Evolutionary conservation across 176 grass and related monocot genomes (phyloP), one percentile per base, ranked within the genome.

Genomic region (Carex littledalei): DNA sequence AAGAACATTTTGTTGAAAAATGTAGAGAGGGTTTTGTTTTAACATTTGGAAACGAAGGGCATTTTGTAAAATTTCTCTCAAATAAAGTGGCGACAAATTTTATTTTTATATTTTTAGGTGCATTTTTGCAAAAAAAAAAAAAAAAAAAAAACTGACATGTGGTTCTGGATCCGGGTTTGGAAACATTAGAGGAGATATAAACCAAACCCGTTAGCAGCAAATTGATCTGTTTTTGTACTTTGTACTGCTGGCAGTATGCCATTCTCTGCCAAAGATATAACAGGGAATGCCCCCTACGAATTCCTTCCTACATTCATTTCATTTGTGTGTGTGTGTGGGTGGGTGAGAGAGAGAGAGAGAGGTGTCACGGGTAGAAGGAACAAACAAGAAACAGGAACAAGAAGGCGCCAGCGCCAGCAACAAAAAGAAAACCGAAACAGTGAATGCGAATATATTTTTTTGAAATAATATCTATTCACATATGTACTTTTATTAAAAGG

Each of bases 341-440:
- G 75, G 1, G n/a, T 15, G 21, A 0, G 31, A 10, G 22, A 37
- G 53, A 64, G 45, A 56, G 45, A 35, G 24, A 69, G 64, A 57
- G 6, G 26, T 53, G 64, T 67, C 61, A 75, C 49, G 67, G 50
- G 83, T 71, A 75, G 24, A 67, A 85, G 3, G 24, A 77, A 55
- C 24, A 82, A 82, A 82, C 53, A 43, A 82, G 79, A 61, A 81
- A 65, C 79, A 82, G 24, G 79, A 61, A 64, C 57, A 82, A 65
- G 17, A 81, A 81, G 59, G 29, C 76, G 57, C 62, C 54, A 61
- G 50, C 35, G 56, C 78, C 59, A 63, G 57, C 53, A 81, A 63
- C 78, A 81, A 32, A 24, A 59, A 21, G 24, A 45, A 20, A 81
- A 63, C 78, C n/a, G 78, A 61, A 81, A 63, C 15, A 32, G 78